Base-by-base conservation (phyloP, 371 early-diverging fungal genomes). In the Apophysomyces sp. region DNA sequence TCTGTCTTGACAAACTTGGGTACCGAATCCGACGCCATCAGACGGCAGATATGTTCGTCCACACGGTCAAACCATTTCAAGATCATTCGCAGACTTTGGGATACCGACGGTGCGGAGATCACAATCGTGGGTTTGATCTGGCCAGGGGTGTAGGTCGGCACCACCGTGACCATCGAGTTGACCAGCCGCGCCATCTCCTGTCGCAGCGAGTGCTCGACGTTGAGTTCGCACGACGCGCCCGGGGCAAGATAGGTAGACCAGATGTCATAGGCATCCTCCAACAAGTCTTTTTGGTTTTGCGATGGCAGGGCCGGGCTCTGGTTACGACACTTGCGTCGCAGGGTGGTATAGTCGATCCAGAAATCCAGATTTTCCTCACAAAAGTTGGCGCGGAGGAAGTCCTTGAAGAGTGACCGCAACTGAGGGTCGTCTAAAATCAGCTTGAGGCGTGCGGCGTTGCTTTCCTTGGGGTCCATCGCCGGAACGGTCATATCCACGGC, bases 1-100 rank as follows among this genome's bases (percentile, higher is more conserved):
- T 85, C 84, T 0, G 92, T 89, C 63, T 81, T 87, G 16, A 86
- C 73, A 67, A 89, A 91, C 73, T 89, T 91, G 0, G 92, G 90
- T 16, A 90, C 85, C 5, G 90, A 89, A 58, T 91, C 92, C 5
- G 85, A 84, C 12, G 92, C 89, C 88, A 89, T 87, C 15, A 89
- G 71, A 26, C 84, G 73, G 72, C 88, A 91, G 51, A 89, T 88
- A 55, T 89, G 89, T 13, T 88, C 86, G 55, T 89, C 83, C n/a
- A 84, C 84, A 24, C 66, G 63, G 49, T 88, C 85, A 72, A 87
- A 89, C 61, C 89, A 61, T 30, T 77, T 72, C 9, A 86, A 70
- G 60, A 80, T 64, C 40, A 68, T 67, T 15, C 73, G 52, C 16
- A 80, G 49, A 49, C 76, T 71, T 40, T 77, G 71, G 2, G 71